Percentiles rank a stretch among this genome's conserved stretches.
These are phyloP conservation scores for Gossypium thurberi DNA, from an alignment of 345 rosid species.

Conservation along the genomic window DNA sequence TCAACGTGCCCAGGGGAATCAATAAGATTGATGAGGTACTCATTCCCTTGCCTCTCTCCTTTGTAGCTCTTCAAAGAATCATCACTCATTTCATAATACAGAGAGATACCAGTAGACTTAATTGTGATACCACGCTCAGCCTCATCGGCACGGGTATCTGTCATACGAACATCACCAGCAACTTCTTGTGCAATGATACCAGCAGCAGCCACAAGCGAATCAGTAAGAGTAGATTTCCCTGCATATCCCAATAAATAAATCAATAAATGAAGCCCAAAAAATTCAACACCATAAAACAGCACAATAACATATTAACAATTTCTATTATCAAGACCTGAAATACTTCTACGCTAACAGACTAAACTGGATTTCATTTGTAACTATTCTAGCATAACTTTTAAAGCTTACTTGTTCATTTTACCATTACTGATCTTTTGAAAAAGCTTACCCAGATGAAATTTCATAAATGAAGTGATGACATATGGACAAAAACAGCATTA, in stretches of 20 bases:
- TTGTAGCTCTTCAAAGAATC: conserved; percentile 36
- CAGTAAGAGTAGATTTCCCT: conserved; percentile 50
- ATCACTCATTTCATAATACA: conserved; percentile 40
- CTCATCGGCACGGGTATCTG: conserved; percentile 49
- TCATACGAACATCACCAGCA: conserved; percentile 64
- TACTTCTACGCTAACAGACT: neutral
- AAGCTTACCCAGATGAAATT: neutral
- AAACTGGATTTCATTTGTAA: neutral
- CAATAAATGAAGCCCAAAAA: neutral
- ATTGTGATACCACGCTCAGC: conserved; percentile 81
- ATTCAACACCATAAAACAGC: neutral
- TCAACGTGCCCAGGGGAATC: conserved; percentile 77
- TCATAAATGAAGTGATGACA: too few relatives aligned
- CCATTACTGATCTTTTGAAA: neutral
- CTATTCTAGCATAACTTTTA: neutral
- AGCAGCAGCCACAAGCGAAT: conserved; percentile 60
- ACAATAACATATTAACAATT: neutral
- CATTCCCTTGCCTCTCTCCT: conserved; percentile 52
- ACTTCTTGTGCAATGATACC: conserved; percentile 55
- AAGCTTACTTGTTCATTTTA: neutral
- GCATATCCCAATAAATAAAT: neutral
- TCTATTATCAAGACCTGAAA: conserved; percentile 17
- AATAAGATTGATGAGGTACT: conserved; percentile 68
- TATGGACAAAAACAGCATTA: neutral
- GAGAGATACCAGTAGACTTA: conserved; percentile 61